Conservation (phyloP, 2,329 filamentous ascomycete genomes). For the Nemania bipapillata region DNA sequence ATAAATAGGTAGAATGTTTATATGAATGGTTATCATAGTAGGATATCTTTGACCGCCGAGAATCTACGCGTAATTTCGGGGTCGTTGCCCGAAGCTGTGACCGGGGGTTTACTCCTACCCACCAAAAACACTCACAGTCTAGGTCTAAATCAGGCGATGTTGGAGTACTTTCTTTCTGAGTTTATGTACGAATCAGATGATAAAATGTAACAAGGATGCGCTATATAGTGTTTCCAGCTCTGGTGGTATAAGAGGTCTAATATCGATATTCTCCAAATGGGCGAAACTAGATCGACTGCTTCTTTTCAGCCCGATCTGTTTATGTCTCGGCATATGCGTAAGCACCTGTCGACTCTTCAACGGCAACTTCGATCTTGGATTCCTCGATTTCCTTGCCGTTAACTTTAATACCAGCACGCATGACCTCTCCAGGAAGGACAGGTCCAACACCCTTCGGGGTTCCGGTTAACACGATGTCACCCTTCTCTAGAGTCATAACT, state of each 20-base stretch:
- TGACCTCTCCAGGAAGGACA: constrained; percentile 85
- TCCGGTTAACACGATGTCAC: constrained; percentile 94
- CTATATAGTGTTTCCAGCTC: constrained; percentile 11
- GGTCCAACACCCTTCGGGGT: constrained; percentile 95
- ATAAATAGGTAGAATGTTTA: background rate
- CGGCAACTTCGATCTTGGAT: constrained; percentile 82
- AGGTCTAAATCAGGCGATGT: background rate
- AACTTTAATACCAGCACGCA: constrained; percentile 84
- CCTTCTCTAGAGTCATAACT: constrained; percentile 92
- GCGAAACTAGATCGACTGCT: background rate
- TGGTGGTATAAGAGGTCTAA: background rate
- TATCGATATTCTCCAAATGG: background rate
- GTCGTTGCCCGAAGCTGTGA: background rate
- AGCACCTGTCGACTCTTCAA: constrained; percentile 79
- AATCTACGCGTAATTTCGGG: background rate
- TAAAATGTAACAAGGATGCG: background rate
- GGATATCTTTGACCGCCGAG: background rate
- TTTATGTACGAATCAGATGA: background rate
- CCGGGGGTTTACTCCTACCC: background rate
- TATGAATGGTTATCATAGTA: constrained; percentile 4
- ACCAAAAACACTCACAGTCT: background rate
- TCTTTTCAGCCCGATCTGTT: constrained; percentile 28
- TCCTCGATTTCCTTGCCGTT: constrained; percentile 85
- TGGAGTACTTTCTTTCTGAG: background rate
- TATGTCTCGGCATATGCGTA: constrained; percentile 82